Conservation (phyloP, 371 early-diverging fungal species). For the Chytridium lagenaria region DNA sequence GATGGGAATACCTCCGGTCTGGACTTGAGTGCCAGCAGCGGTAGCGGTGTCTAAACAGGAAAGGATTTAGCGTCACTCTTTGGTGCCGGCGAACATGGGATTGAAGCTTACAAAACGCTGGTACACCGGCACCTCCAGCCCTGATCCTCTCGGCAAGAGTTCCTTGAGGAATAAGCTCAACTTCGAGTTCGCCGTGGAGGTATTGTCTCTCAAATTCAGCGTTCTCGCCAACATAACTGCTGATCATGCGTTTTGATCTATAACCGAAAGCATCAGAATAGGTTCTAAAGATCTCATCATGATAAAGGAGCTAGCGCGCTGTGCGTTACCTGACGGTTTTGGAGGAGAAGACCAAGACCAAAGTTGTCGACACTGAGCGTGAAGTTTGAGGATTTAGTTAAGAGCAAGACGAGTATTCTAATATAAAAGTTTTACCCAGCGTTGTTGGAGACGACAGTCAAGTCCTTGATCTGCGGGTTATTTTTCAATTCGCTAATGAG, state of each 20-base stretch:
- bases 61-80: too few relatives aligned
- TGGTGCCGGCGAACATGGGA: background rate
- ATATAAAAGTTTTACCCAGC: constrained; percentile 20
- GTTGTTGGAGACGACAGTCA: constrained; percentile 76
- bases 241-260: constrained; percentile 74
- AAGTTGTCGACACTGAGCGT: constrained; percentile 58
- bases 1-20: constrained; percentile 66
- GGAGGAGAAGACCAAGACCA: constrained; percentile 68
- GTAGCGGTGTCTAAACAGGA: constrained; percentile 60
- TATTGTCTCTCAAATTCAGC: constrained; percentile 75
- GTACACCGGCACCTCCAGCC: constrained; percentile 75
- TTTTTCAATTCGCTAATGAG: constrained; percentile 65
- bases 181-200: constrained; percentile 74
- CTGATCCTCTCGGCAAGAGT: constrained; percentile 72
- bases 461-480: constrained; percentile 57
- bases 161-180: constrained; percentile 71
- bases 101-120: constrained; percentile 60
- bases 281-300: too few relatives aligned
- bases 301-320: too few relatives aligned
- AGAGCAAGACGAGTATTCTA: background rate
- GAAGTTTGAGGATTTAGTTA: background rate
- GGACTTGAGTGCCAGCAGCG: constrained; percentile 68
- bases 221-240: constrained; percentile 76
- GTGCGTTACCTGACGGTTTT: constrained; percentile 62
- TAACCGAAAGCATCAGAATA: background rate